Conservation (phyloP, 2,329 filamentous ascomycete species). For the Capronia epimyces region DNA sequence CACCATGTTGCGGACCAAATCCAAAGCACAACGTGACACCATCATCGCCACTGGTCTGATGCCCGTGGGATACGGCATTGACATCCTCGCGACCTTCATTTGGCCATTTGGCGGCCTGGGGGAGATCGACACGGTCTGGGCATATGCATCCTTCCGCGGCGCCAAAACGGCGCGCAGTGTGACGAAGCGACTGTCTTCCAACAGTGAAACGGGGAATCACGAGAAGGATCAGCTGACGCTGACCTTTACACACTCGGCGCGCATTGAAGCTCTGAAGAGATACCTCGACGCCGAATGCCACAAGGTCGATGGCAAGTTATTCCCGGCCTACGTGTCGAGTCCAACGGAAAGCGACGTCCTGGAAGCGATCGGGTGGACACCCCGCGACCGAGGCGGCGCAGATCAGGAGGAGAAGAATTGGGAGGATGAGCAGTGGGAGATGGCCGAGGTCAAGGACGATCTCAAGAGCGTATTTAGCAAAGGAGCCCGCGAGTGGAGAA, state of each 20-base stretch:
- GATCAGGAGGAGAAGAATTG: conserved; percentile 32
- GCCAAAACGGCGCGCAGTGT: conserved; percentile 39
- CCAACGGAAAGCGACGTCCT: conserved; percentile 39
- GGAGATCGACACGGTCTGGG: conserved; percentile 33
- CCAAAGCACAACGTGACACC: conserved; percentile 40
- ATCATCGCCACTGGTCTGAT: conserved; percentile 42
- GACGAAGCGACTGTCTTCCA: conserved; percentile 35
- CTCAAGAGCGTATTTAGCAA: conserved; percentile 38
- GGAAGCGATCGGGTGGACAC: conserved; percentile 42
- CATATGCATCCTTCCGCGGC: conserved; percentile 34
- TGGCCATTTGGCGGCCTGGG: conserved; percentile 34
- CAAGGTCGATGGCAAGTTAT: conserved; percentile 35
- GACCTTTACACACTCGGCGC: conserved; percentile 35
- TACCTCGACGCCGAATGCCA: conserved; percentile 41
- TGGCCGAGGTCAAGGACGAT: conserved; percentile 40
- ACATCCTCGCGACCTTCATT: conserved; percentile 28
- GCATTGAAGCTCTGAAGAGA: conserved; percentile 35
- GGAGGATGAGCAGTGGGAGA: conserved; percentile 45
- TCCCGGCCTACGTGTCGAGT: conserved; percentile 31
- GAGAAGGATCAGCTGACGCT: conserved; percentile 35
- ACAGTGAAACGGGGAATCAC: conserved; percentile 14
- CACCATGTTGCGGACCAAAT: conserved; percentile 39
- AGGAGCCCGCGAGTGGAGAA: conserved; percentile 39
- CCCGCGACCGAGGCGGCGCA: conserved; percentile 31
- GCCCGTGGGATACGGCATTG: conserved; percentile 31